Conservation (phyloP, 371 early-diverging fungal genomes). For the Zychaea mexicana region DNA sequence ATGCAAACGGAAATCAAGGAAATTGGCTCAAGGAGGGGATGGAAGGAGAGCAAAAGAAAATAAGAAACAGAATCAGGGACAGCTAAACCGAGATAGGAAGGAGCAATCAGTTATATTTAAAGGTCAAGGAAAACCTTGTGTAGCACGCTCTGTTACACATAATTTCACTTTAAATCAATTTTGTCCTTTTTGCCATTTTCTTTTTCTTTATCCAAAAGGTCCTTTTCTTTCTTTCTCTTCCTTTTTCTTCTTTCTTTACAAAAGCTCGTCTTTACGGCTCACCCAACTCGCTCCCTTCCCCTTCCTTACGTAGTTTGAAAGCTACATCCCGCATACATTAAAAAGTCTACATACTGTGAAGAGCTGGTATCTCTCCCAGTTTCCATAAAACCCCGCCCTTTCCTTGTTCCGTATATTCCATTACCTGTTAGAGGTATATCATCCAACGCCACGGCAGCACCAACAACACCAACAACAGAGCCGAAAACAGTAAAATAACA, state of each 20-base stretch:
- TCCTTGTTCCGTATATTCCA: neutral
- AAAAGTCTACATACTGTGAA: too few species aligned
- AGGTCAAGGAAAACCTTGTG: conserved; percentile 2
- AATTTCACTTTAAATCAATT: conserved; percentile 15
- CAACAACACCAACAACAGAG: neutral
- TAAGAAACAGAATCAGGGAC: too few species aligned
- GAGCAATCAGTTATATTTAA: neutral
- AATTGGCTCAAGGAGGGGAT: too few species aligned
- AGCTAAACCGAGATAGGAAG: neutral
- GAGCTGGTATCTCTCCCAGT: too few species aligned
- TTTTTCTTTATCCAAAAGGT: neutral
- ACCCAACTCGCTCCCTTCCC: too few species aligned
- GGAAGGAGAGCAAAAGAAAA: neutral
- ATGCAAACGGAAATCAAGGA: too few species aligned
- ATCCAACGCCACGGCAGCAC: neutral
- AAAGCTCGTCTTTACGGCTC: too few species aligned
- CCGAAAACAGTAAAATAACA: neutral
- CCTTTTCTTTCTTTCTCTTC: neutral
- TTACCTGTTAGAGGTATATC: conserved; percentile 3
- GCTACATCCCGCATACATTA: too few species aligned
- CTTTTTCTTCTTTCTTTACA: neutral
- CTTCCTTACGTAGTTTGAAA: too few species aligned
- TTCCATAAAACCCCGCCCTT: conserved; percentile 2
- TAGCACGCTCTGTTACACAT: conserved; percentile 13
- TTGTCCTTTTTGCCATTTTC: neutral